These are phyloP conservation scores for Tuber microsphaerosporum DNA, from an alignment of 495 filamentous ascomycete genomes.

Conservation along the genomic window DNA sequence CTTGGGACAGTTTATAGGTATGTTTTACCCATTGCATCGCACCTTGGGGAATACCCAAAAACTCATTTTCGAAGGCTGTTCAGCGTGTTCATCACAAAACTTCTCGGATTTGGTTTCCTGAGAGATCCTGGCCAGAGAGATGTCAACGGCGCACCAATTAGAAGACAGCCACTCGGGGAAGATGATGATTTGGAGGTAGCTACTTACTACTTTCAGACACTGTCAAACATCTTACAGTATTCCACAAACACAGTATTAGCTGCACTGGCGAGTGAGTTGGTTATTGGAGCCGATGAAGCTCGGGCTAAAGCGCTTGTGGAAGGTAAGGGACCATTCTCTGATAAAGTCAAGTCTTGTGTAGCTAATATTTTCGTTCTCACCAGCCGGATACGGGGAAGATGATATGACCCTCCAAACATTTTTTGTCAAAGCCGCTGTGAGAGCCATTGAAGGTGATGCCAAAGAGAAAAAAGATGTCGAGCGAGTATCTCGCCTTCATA, in stretches of 20 bases:
- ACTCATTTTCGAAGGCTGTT: slow-evolving; percentile 47
- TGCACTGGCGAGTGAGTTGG: slow-evolving; percentile 49
- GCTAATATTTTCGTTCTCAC: slow-evolving; percentile 11
- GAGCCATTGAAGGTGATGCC: slow-evolving; percentile 50
- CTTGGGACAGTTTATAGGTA: slow-evolving; percentile 61
- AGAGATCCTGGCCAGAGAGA: slow-evolving; percentile 39
- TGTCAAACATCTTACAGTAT: slow-evolving; percentile 63
- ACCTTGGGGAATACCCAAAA: slow-evolving; percentile 11
- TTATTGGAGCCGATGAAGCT: slow-evolving; percentile 31
- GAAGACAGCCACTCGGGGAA: slow-evolving; percentile 37
- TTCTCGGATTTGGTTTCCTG: slow-evolving; percentile 52
- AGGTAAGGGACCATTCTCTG: slow-evolving; percentile 17
- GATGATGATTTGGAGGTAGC: slow-evolving; percentile 68
- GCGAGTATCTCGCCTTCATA: slow-evolving; percentile 56
- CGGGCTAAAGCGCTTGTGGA: slow-evolving; percentile 19
- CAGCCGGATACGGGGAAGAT: slow-evolving; percentile 47
- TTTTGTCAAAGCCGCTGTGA: slow-evolving; percentile 54
- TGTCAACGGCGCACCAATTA: slow-evolving; percentile 31
- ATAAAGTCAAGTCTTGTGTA: neutral
- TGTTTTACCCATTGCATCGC: slow-evolving; percentile 24
- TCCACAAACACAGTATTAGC: slow-evolving; percentile 57
- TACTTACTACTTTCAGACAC: slow-evolving; percentile 67
- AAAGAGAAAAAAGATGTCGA: slow-evolving; percentile 42
- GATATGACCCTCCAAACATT: slow-evolving; percentile 56
- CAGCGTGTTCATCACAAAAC: slow-evolving; percentile 52